A percentile compares a stretch with the other conserved stretches of the same genome.
Evolutionary conservation across 768 basidiomycete species (phyloP).

Genomic region (Crassisporium funariophilum): DNA sequence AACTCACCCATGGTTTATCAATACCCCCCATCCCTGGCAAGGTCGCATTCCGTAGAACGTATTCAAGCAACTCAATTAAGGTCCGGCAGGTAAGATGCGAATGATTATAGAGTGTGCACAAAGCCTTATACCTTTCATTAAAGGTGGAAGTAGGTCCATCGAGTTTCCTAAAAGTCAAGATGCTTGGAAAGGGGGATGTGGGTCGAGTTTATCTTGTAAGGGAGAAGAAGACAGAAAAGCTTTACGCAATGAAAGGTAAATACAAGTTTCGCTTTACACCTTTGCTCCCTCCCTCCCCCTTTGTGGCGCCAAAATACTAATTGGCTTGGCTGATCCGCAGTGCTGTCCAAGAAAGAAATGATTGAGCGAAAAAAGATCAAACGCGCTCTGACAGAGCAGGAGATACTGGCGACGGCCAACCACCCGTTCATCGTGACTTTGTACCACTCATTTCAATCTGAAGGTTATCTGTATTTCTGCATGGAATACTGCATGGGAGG

Average conservation of each 20-base stretch:
- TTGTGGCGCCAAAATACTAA: slow-evolving; percentile 39
- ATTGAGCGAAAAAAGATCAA: slow-evolving; percentile 99
- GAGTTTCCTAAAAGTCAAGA: slow-evolving; percentile 94
- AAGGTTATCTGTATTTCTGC: slow-evolving; percentile 97
- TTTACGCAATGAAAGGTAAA: slow-evolving; percentile 99
- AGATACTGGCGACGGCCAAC: slow-evolving; percentile 97
- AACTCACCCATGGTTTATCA: slow-evolving; percentile 42
- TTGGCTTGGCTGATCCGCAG: slow-evolving; percentile 52
- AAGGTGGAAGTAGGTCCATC: slow-evolving; percentile 93
- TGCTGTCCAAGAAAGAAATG: slow-evolving; percentile 99
- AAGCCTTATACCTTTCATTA: slow-evolving; percentile 16
- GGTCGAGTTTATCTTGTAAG: slow-evolving; percentile 97
- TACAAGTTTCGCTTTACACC: slow-evolving; percentile 24
- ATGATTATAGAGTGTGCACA: slow-evolving; percentile 8
- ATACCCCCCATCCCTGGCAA: slow-evolving; percentile 49
- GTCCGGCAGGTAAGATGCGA: slow-evolving; percentile 64
- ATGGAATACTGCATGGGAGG: slow-evolving; percentile 99
- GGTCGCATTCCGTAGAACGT: slow-evolving; percentile 87
- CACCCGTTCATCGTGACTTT: slow-evolving; percentile 99
- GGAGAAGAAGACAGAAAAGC: slow-evolving; percentile 95
- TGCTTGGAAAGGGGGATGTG: slow-evolving; percentile 99
- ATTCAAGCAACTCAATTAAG: slow-evolving; percentile 98
- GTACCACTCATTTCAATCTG: slow-evolving; percentile 98
- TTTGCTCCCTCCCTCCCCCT: slow-evolving; percentile 24
- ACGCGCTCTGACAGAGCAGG: slow-evolving; percentile 96